Evolutionary conservation across 352 stramenopile genomes (phyloP).

Genomic region (Phytopythium aichiense): DNA sequence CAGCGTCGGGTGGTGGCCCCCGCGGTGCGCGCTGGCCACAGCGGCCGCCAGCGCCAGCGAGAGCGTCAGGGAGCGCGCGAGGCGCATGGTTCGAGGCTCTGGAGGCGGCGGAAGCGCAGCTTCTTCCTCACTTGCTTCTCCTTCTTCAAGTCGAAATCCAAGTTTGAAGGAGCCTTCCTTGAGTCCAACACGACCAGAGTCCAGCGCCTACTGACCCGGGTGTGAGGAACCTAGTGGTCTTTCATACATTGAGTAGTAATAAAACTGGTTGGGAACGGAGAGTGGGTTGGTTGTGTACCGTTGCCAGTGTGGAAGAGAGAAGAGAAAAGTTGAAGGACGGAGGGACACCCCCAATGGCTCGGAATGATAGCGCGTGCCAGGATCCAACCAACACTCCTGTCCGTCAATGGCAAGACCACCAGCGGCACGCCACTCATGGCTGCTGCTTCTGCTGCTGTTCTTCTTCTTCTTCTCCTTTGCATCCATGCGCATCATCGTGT

Average conservation of each 20-base stretch:
- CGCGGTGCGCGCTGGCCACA: constrained; percentile 14
- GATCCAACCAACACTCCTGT: not conserved
- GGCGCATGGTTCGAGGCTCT: constrained; percentile 12
- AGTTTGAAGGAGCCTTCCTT: constrained; percentile 17
- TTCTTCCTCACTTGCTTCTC: constrained; percentile 9
- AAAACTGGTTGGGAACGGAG: not conserved
- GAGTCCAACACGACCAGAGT: not conserved
- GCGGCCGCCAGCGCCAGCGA: constrained; percentile 16
- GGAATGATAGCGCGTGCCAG: constrained; percentile 6
- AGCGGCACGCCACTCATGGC: too few species aligned
- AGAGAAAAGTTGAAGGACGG: not conserved
- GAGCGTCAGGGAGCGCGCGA: constrained; percentile 18
- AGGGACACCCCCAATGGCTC: not conserved
- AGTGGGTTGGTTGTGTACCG: not conserved
- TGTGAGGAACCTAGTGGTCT: not conserved
- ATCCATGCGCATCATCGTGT: too few species aligned
- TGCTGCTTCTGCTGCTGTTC: too few species aligned
- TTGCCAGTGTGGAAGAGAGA: not conserved
- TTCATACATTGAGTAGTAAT: not conserved
- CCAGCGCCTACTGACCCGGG: not conserved
- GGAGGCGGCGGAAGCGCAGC: not conserved
- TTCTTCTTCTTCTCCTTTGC: too few species aligned
- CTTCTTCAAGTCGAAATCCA: constrained; percentile 31
- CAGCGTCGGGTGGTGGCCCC: constrained; percentile 5
- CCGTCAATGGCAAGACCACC: not conserved